A percentile compares a stretch with the other conserved stretches of the same genome.
phyloP scores from a whole-genome alignment of 768 basidiomycete species.

The Amyloporia xantha region DNA sequence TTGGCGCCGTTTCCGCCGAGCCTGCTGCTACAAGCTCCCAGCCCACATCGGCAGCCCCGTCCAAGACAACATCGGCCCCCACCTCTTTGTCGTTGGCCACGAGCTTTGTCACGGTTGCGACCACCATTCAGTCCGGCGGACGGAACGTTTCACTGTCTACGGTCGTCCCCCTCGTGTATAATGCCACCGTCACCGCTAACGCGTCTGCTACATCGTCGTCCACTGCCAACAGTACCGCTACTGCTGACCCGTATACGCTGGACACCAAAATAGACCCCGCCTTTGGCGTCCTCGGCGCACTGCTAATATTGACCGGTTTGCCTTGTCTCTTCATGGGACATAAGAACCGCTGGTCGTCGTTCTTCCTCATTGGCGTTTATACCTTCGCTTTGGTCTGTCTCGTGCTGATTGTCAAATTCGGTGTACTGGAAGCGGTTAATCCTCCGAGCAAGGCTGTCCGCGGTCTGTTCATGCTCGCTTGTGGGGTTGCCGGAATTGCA shows the following conservation, averaged over 20 bases:
- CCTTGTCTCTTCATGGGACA: constrained; percentile 90
- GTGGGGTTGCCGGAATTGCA: constrained; percentile 69
- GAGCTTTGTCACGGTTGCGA: constrained; percentile 43
- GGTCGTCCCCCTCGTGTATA: constrained; percentile 57
- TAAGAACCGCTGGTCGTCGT: constrained; percentile 95
- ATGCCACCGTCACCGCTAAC: constrained; percentile 44
- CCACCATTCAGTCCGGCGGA: constrained; percentile 40
- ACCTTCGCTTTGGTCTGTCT: constrained; percentile 79
- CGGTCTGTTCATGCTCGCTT: constrained; percentile 86
- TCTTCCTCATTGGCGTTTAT: constrained; percentile 92
- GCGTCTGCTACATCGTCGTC: constrained; percentile 32
- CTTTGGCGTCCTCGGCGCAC: constrained; percentile 81
- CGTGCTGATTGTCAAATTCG: constrained; percentile 83
- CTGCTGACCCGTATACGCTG: constrained; percentile 33
- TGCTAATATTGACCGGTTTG: constrained; percentile 85
- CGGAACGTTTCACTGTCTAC: constrained; percentile 45
- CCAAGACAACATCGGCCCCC: constrained; percentile 19
- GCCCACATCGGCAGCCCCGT: constrained; percentile 17
- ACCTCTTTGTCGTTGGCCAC: constrained; percentile 52
- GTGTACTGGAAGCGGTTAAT: constrained; percentile 77
- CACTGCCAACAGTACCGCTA: constrained; percentile 17
- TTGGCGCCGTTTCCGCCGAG: constrained; percentile 34
- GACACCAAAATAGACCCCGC: constrained; percentile 77
- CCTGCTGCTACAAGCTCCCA: constrained; percentile 8
- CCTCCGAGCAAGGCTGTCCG: constrained; percentile 73